A percentile compares a stretch with the other conserved stretches of the same genome.
phyloP scores from a whole-genome alignment of 2,329 filamentous ascomycete genomes.

The Penicillium polonicum region DNA sequence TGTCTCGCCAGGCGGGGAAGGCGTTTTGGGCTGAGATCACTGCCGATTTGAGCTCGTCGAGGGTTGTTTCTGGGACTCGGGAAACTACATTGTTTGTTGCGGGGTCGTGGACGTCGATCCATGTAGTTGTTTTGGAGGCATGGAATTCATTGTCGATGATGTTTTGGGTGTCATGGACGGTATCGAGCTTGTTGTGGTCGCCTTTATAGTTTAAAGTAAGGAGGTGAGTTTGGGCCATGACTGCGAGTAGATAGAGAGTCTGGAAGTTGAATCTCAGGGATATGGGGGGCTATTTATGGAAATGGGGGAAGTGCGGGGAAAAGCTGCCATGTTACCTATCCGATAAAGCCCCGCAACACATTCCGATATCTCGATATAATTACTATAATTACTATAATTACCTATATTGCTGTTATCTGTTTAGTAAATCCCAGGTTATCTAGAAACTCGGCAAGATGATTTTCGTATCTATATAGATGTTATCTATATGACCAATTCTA shows the following conservation, averaged over 20 bases:
- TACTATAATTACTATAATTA: no score
- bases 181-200: background rate
- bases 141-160: background rate
- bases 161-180: background rate
- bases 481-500: background rate
- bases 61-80: constrained; percentile 59
- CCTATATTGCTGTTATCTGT: background rate
- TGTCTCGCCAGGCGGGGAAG: constrained; percentile 58
- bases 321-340: background rate
- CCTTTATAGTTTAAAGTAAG: constrained; percentile 1
- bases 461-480: no score
- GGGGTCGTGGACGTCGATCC: constrained; percentile 3
- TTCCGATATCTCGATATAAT: background rate
- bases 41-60: constrained; percentile 57
- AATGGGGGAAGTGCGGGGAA: constrained; percentile 1
- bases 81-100: constrained; percentile 42
- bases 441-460: background rate
- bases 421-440: background rate
- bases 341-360: background rate
- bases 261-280: background rate
- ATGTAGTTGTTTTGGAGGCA: background rate
- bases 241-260: background rate
- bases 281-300: background rate
- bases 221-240: background rate
- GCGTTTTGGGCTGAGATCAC: constrained; percentile 59